A percentile compares a stretch with the other conserved stretches of the same genome.
Conservation (phyloP, 495 filamentous ascomycete species). For the Jackrogersella multiformis region DNA sequence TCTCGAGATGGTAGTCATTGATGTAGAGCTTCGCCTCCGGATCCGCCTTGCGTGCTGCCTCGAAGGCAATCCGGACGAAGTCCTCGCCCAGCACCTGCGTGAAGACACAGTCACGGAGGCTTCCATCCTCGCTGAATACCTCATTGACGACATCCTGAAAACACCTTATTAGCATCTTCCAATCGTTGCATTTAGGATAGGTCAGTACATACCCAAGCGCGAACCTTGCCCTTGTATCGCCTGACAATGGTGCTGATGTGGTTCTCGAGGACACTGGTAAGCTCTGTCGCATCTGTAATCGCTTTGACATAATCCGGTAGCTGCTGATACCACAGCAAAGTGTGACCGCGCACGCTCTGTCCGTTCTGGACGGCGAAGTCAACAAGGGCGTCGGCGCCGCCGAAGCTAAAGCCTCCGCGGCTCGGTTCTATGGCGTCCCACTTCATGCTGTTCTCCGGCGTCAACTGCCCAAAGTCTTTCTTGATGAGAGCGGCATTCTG, state of each 20-base stretch:
- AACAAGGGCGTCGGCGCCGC: conserved; percentile 56
- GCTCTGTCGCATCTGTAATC: conserved; percentile 52
- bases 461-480: conserved; percentile 63
- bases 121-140: conserved; percentile 70
- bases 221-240: conserved; percentile 57
- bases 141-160: conserved; percentile 69
- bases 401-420: conserved; percentile 56
- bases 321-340: conserved; percentile 64
- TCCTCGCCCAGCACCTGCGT: conserved; percentile 65
- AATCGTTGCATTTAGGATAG: background rate
- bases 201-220: conserved; percentile 51
- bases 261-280: conserved; percentile 53
- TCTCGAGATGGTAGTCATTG: conserved; percentile 72
- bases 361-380: conserved; percentile 58
- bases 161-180: background rate
- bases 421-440: conserved; percentile 63
- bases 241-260: conserved; percentile 60
- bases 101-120: conserved; percentile 65
- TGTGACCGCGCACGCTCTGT: conserved; percentile 62
- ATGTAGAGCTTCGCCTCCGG: conserved; percentile 70
- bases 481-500: conserved; percentile 61
- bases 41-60: conserved; percentile 65
- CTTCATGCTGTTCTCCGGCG: conserved; percentile 64
- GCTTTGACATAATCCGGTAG: conserved; percentile 62
- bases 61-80: conserved; percentile 68